These are phyloP conservation scores for Typha latifolia DNA, from an alignment of 176 grass and related monocot genomes.

Conservation along the genomic window DNA sequence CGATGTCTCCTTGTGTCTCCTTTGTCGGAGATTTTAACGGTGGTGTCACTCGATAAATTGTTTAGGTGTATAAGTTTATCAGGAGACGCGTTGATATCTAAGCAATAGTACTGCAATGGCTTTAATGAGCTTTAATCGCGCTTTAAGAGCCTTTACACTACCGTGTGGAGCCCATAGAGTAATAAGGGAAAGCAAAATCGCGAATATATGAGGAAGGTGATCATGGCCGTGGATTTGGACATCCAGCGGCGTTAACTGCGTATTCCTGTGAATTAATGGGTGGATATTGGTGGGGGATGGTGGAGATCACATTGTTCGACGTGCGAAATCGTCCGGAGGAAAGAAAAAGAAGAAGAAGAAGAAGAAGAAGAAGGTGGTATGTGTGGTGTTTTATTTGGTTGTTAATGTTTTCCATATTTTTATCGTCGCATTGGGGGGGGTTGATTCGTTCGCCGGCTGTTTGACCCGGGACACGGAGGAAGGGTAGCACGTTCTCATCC, in stretches of 20 bases:
- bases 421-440: constrained; percentile 4
- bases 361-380: not conserved
- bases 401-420: not conserved
- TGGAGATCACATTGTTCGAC: constrained; percentile 29
- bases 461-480: not conserved
- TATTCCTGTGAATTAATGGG: not conserved
- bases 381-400: not conserved
- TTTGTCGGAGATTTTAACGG: too few species aligned
- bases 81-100: too few species aligned
- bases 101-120: not conserved
- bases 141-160: not conserved
- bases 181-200: too few species aligned
- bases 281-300: constrained; percentile 3
- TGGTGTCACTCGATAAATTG: too few species aligned
- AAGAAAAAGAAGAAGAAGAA: not conserved
- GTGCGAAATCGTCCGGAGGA: constrained; percentile 15
- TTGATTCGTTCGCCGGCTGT: too few species aligned
- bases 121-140: not conserved
- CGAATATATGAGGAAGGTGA: too few species aligned
- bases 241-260: too few species aligned
- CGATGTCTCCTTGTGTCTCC: too few species aligned
- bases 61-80: too few species aligned
- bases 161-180: not conserved
- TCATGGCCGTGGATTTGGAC: too few species aligned
- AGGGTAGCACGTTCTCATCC: not conserved